Evolutionary conservation across 2,329 filamentous ascomycete genomes (phyloP).

Genomic region (Hypoxylon sp.): DNA sequence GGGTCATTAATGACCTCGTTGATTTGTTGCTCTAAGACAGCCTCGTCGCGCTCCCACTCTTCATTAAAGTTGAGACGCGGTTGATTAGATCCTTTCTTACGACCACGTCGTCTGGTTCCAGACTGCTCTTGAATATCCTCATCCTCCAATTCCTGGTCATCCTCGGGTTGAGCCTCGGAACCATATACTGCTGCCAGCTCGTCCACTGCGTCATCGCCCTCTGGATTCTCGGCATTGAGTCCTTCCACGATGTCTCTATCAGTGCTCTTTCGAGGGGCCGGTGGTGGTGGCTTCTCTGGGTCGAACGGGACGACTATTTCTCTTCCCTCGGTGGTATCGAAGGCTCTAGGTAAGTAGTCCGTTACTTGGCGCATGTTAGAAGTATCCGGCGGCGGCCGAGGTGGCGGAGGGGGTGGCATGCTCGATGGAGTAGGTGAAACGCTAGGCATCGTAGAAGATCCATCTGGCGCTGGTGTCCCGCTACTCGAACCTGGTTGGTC

Average conservation of each 20-base stretch:
- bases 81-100: constrained; percentile 51
- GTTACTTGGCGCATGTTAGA: constrained; percentile 52
- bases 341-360: constrained; percentile 52
- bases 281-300: constrained; percentile 47
- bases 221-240: constrained; percentile 52
- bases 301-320: constrained; percentile 53
- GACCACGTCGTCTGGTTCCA: constrained; percentile 46
- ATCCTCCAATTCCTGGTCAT: constrained; percentile 54
- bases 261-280: constrained; percentile 45
- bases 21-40: constrained; percentile 78
- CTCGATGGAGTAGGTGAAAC: constrained; percentile 45
- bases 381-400: constrained; percentile 51
- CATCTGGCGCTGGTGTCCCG: constrained; percentile 25
- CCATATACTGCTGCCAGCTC: constrained; percentile 56
- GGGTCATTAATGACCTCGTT: constrained; percentile 77
- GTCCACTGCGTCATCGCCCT: constrained; percentile 62
- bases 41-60: constrained; percentile 75
- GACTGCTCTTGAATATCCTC: constrained; percentile 48
- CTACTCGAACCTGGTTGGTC: constrained; percentile 23
- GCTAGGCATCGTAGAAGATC: constrained; percentile 30
- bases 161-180: constrained; percentile 57
- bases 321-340: constrained; percentile 50
- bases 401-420: constrained; percentile 54
- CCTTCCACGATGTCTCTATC: constrained; percentile 51
- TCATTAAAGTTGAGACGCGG: constrained; percentile 71